Percentiles rank a stretch among this genome's conserved stretches.
These are phyloP conservation scores for Colletotrichum sp. DNA, from an alignment of 2,329 filamentous ascomycete genomes.

Conservation along the genomic window DNA sequence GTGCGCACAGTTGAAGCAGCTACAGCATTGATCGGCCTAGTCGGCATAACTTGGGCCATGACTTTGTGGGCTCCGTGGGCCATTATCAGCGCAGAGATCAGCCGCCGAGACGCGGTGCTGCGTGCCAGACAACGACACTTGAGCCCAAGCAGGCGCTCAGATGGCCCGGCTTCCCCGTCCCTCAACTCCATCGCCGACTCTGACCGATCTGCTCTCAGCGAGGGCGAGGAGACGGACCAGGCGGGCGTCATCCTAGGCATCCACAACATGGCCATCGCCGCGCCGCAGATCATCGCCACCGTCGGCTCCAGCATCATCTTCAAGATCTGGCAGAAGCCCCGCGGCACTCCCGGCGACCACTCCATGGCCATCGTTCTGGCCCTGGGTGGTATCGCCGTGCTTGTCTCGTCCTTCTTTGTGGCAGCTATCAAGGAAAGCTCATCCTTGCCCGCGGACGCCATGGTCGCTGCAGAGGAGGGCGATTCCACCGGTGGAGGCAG, in stretches of 20 bases:
- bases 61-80: conserved; percentile 96
- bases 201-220: conserved; percentile 26
- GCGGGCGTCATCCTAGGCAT: conserved; percentile 92
- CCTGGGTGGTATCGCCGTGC: conserved; percentile 79
- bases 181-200: conserved; percentile 5
- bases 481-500: conserved; percentile 28
- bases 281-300: conserved; percentile 90
- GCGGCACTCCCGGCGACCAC: conserved; percentile 82
- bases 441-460: conserved; percentile 39
- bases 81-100: conserved; percentile 92
- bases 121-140: conserved; percentile 40
- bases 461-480: conserved; percentile 49
- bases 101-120: conserved; percentile 72
- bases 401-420: conserved; percentile 79
- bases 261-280: conserved; percentile 93
- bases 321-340: conserved; percentile 82
- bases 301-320: conserved; percentile 86
- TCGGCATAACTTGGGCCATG: conserved; percentile 91
- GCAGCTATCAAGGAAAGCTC: conserved; percentile 69
- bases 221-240: conserved; percentile 71
- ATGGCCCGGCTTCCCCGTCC: conserved; percentile 10
- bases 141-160: conserved; percentile 9
- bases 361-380: conserved; percentile 88
- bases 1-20: conserved; percentile 74
- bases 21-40: conserved; percentile 77